These are phyloP conservation scores for Chlorella sp. DNA, from an alignment of 139 green algal genomes.

Conservation along the genomic window DNA sequence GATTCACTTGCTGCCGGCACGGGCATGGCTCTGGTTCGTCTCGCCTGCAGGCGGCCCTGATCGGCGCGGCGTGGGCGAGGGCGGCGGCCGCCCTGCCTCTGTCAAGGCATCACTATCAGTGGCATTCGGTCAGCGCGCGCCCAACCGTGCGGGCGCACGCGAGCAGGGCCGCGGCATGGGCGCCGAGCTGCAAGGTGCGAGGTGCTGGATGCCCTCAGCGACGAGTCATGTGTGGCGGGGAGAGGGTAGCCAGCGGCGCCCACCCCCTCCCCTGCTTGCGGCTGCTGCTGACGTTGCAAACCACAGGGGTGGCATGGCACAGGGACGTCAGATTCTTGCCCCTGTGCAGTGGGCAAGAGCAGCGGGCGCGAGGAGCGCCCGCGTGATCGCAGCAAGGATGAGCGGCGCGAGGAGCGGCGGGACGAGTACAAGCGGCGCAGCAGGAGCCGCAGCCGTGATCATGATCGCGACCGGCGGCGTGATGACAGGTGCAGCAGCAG, in stretches of 20 bases:
- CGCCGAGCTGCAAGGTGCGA: slow-evolving; percentile 28
- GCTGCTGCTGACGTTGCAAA: too few relatives aligned
- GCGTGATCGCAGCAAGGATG: not conserved
- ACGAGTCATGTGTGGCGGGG: too few relatives aligned
- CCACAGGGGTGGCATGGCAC: too few relatives aligned
- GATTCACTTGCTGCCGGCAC: too few relatives aligned
- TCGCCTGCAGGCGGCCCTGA: slow-evolving; percentile 68
- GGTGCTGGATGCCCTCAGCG: too few relatives aligned
- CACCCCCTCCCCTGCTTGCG: too few relatives aligned
- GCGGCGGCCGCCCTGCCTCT: slow-evolving; percentile 79
- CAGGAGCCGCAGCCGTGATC: not conserved
- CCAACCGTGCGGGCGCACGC: slow-evolving; percentile 79
- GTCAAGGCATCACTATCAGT: slow-evolving; percentile 95
- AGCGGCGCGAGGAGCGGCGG: not conserved
- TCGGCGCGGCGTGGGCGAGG: slow-evolving; percentile 79
- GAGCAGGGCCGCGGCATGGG: slow-evolving; percentile 70
- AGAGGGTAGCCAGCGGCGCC: too few relatives aligned
- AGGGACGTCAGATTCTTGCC: too few relatives aligned
- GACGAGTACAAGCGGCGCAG: not conserved
- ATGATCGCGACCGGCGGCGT: not conserved
- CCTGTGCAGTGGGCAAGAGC: not conserved
- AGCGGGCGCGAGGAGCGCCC: not conserved
- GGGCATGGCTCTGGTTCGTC: too few relatives aligned
- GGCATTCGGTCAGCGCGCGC: slow-evolving; percentile 91
- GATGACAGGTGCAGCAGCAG: not conserved